phyloP scores from a whole-genome alignment of 768 basidiomycete genomes.

The Pulveroboletus sp. region DNA sequence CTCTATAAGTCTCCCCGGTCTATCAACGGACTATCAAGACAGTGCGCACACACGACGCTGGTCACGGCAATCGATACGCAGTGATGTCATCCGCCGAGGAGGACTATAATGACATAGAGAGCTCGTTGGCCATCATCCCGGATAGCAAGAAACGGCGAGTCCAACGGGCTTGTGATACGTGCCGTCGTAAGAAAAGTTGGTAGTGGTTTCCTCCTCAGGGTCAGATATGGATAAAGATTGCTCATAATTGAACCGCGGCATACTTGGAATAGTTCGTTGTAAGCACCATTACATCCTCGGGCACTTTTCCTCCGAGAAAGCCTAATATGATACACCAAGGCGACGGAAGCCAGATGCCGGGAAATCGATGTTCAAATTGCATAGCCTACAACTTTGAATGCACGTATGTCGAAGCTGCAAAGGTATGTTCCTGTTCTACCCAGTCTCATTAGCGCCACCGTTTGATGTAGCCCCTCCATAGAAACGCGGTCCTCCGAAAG shows the following conservation, averaged over 20 bases:
- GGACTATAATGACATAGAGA: constrained; percentile 43
- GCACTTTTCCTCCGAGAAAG: background rate
- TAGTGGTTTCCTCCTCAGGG: constrained; percentile 1
- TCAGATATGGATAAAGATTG: background rate
- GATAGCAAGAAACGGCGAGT: constrained; percentile 64
- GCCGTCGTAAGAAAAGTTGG: constrained; percentile 79
- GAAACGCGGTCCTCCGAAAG: constrained; percentile 40
- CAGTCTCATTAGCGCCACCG: background rate
- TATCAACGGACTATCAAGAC: background rate
- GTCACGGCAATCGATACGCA: background rate
- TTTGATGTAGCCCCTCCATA: constrained; percentile 8
- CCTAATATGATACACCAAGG: constrained; percentile 31
- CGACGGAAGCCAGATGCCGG: constrained; percentile 57
- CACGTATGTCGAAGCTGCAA: constrained; percentile 52
- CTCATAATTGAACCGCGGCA: background rate
- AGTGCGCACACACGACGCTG: background rate
- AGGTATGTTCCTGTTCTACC: constrained; percentile 31
- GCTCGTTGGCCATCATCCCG: constrained; percentile 22
- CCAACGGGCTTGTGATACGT: constrained; percentile 78
- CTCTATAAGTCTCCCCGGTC: too few relatives aligned
- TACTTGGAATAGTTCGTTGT: constrained; percentile 19
- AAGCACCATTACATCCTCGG: constrained; percentile 6
- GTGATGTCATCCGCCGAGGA: constrained; percentile 57
- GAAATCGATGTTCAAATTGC: constrained; percentile 55
- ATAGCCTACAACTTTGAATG: constrained; percentile 44